Evolutionary conservation across 2,329 filamentous ascomycete species (phyloP), one percentile per base, ranked within the genome.

Genomic region (Xenoacremonium recifei): DNA sequence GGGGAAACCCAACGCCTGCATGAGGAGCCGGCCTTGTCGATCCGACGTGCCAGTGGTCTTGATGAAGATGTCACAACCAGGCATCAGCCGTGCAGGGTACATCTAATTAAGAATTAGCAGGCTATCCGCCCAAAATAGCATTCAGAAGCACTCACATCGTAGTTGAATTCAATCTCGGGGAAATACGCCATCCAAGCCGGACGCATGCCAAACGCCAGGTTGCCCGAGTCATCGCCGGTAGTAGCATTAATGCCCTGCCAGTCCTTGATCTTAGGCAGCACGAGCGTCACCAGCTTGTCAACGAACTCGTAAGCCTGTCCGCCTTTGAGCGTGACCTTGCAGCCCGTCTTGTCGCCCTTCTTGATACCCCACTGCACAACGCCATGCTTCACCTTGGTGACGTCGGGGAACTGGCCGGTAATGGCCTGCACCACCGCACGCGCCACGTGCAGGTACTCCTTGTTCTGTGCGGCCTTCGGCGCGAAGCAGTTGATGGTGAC

Each of bases 241-340:
- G 59, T 64, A 45, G 67, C 75, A 52, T 68, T 61, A 42, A 82
- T 59, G 16, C 93, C 93, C 42, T 80, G 81, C 87, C 89, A 99
- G 56, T 99, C 93, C 75, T 97, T 99, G 68, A 99, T 95, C 61
- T 84, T 87, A 29, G 93, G 93, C 62, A 97, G 77, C 5, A 99
- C 91, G 7, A 97, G 74, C 62, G 95, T 89, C 41, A 97, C 76
- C 54, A 90, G 74, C 72, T 96, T 96, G 59, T 92, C 87, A 33
- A 99, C 63, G 65, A 99, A 96, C 64, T 96, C 85, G 49, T 89
- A 87, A 58, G 95, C 93, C 45, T 85, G 79, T 63, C 93, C 85
- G 21, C 89, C 89, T 42, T 76, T 74, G 49, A 99, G 70, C 19
- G 87, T 85, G 37, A 81, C 83, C 60, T 92, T 96, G 54, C 87